Conservation (phyloP, 1,284 basidiomycete species). For the Neolentinus lepideus region DNA sequence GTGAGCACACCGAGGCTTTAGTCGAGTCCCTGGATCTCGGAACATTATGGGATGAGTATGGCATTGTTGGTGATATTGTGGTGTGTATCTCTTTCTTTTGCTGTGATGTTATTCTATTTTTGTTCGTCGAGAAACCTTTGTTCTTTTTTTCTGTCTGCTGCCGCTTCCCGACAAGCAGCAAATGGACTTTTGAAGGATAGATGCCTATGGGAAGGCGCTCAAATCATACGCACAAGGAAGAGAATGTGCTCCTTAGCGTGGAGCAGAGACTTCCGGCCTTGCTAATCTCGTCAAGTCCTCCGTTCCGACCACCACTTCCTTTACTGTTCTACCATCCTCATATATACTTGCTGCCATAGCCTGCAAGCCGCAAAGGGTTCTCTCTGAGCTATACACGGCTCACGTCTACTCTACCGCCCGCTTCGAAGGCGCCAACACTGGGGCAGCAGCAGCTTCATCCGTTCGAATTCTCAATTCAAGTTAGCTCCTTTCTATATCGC, state of each 20-base stretch:
- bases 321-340: not conserved
- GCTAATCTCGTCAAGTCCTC: not conserved
- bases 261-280: not conserved
- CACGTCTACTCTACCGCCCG: not conserved
- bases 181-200: no score
- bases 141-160: no score
- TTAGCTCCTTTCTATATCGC: not conserved
- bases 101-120: no score
- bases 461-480: not conserved
- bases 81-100: slow-evolving; percentile 10
- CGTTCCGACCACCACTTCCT: not conserved
- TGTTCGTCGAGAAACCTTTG: no score
- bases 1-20: slow-evolving; percentile 8
- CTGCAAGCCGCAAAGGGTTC: not conserved
- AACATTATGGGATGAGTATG: slow-evolving; percentile 13
- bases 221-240: no score
- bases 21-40: slow-evolving; percentile 5
- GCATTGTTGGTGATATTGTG: slow-evolving; percentile 14
- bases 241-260: not conserved
- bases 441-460: not conserved
- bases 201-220: no score
- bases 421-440: no score
- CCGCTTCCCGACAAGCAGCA: no score
- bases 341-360: not conserved
- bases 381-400: not conserved